phyloP scores from a whole-genome alignment of 495 filamentous ascomycete species.

The Penicillium subrubescens region DNA sequence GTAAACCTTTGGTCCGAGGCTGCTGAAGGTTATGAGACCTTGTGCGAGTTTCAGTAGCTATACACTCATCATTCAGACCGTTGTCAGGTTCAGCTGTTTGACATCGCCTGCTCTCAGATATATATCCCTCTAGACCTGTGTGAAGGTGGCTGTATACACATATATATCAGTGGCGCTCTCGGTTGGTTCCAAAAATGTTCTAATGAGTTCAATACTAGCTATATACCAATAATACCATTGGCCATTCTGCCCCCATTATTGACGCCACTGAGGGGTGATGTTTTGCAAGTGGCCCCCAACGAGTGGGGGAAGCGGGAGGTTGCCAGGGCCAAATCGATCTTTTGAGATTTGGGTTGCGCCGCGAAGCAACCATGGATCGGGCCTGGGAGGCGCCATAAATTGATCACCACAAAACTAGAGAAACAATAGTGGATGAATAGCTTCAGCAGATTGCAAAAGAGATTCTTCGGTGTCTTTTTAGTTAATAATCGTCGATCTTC shows the following conservation, averaged over 20 bases:
- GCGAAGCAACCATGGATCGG: slow-evolving; percentile 6
- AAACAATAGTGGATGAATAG: not conserved
- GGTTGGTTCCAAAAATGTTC: not conserved
- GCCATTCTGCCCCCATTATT: not conserved
- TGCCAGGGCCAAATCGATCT: slow-evolving; percentile 13
- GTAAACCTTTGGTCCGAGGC: too few relatives aligned
- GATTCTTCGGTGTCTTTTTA: too few relatives aligned
- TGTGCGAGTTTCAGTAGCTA: too few relatives aligned
- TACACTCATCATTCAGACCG: too few relatives aligned
- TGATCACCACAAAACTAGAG: not conserved
- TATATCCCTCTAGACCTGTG: not conserved
- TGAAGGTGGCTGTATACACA: not conserved
- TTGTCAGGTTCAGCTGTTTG: too few relatives aligned
- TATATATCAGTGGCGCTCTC: not conserved
- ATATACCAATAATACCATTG: not conserved
- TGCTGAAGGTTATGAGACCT: too few relatives aligned
- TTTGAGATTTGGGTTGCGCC: not conserved
- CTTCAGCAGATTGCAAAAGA: not conserved
- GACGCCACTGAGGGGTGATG: not conserved
- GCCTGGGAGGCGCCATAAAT: not conserved
- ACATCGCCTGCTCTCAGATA: not conserved
- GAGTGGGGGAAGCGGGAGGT: slow-evolving; percentile 21
- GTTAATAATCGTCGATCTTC: not conserved
- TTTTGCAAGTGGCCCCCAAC: slow-evolving; percentile 1
- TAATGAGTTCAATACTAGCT: not conserved